Evolutionary conservation across 257 asterid genomes (phyloP).

Genomic region (Datura wrightii): DNA sequence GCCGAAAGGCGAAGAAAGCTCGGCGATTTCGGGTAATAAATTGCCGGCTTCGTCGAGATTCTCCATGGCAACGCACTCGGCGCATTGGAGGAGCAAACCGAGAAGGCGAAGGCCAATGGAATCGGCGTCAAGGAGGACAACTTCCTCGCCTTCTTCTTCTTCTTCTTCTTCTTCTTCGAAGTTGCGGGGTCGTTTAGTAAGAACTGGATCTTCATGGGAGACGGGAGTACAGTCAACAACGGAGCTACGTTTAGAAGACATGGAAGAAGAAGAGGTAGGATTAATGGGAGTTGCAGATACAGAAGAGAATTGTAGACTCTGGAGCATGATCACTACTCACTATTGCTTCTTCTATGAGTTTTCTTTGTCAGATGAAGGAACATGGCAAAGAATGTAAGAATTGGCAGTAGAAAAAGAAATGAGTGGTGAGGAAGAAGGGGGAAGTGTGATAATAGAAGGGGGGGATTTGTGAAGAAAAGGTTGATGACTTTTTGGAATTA

Average conservation of each 20-base stretch:
- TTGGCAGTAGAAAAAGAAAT: neutral
- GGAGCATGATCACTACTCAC: neutral
- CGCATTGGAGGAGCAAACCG: constrained; percentile 79
- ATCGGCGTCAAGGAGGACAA: constrained; percentile 34
- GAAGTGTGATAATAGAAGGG: neutral
- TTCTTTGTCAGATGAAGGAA: neutral
- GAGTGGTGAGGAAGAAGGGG: constrained; percentile 1
- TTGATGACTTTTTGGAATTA: constrained; percentile 28
- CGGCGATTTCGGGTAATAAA: constrained; percentile 77
- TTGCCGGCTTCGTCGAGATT: constrained; percentile 71
- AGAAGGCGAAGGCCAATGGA: constrained; percentile 79
- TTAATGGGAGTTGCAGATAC: neutral
- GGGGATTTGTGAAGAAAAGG: constrained; percentile 29
- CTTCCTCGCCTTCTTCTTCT: constrained; percentile 25
- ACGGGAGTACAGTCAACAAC: constrained; percentile 14
- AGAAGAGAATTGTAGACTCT: constrained; percentile 9
- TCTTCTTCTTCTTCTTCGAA: constrained; percentile 29
- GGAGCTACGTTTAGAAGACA: constrained; percentile 29
- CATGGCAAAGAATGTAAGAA: neutral
- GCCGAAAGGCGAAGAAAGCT: constrained; percentile 91
- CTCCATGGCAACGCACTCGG: constrained; percentile 82
- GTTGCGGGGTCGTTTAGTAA: constrained; percentile 28
- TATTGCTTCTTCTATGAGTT: neutral
- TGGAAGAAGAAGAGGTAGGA: neutral
- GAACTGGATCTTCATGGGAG: constrained; percentile 8